Conservation (phyloP, 305 asterid genomes). For the Euphrasia arctica region DNA sequence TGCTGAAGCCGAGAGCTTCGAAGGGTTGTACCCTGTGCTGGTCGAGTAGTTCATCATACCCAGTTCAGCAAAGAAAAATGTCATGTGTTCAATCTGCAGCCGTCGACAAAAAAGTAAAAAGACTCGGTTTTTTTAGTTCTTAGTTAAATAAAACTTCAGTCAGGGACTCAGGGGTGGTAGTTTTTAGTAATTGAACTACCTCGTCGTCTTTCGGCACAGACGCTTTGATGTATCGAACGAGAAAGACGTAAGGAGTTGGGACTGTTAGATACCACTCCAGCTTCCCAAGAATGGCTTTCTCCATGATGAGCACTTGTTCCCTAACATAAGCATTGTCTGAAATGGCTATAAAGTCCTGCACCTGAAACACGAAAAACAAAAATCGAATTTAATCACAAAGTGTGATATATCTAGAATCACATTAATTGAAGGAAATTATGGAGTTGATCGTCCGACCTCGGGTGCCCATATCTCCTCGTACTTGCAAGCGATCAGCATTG, state of each 20-base stretch:
- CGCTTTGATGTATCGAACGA: slow-evolving; percentile 64
- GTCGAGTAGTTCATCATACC: slow-evolving; percentile 56
- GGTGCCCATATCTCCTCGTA: slow-evolving; percentile 94
- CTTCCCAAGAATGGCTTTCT: slow-evolving; percentile 64
- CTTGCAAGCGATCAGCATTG: slow-evolving; percentile 83
- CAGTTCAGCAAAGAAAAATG: slow-evolving; percentile 64
- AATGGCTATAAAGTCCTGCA: slow-evolving; percentile 56
- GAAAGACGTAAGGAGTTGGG: slow-evolving; percentile 78
- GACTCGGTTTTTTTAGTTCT: no score
- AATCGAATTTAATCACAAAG: neutral
- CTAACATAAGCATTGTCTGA: slow-evolving; percentile 66
- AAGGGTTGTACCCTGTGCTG: slow-evolving; percentile 40
- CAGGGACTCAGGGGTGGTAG: no score
- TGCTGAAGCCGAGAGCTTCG: slow-evolving; percentile 67
- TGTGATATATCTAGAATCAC: neutral
- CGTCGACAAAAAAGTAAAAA: neutral
- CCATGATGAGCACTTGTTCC: slow-evolving; percentile 63
- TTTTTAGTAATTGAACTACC: slow-evolving; percentile 30
- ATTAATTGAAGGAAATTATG: neutral
- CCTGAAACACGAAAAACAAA: slow-evolving; percentile 29
- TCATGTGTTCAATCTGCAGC: slow-evolving; percentile 57
- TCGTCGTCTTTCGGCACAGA: slow-evolving; percentile 47
- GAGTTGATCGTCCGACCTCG: slow-evolving; percentile 35
- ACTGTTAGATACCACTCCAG: slow-evolving; percentile 75
- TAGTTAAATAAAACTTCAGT: neutral